Conservation (phyloP, 331 rosid species). For the Malus hybrid region DNA sequence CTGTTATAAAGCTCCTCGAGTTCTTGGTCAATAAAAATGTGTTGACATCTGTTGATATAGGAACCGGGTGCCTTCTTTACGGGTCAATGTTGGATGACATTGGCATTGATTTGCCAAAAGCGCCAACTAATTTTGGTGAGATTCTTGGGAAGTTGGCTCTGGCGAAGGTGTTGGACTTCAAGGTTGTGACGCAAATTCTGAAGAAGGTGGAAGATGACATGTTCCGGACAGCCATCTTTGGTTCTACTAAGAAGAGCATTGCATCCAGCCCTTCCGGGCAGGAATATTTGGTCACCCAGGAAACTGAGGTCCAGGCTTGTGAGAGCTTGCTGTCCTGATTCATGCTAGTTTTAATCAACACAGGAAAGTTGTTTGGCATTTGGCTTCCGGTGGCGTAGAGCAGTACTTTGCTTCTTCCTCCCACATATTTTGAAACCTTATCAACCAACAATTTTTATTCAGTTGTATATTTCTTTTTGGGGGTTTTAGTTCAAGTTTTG, state of each 20-base stretch:
- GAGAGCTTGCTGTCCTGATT: conserved; percentile 29
- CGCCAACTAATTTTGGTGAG: conserved; percentile 82
- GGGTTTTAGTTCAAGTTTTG: not conserved
- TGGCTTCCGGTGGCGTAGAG: not conserved
- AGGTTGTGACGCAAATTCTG: conserved; percentile 59
- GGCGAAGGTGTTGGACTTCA: conserved; percentile 59
- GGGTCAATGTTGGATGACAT: conserved; percentile 63
- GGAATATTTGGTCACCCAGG: conserved; percentile 55
- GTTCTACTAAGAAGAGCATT: conserved; percentile 32
- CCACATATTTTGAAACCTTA: not conserved
- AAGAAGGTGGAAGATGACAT: conserved; percentile 61
- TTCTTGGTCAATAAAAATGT: conserved; percentile 40
- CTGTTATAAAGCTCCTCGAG: conserved; percentile 56
- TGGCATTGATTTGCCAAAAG: conserved; percentile 80
- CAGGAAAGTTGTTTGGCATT: not conserved
- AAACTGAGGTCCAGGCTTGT: conserved; percentile 71
- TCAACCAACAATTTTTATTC: not conserved
- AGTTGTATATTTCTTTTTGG: conserved; percentile 6
- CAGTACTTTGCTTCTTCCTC: not conserved
- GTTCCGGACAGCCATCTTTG: conserved; percentile 47
- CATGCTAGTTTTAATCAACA: not conserved
- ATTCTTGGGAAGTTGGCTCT: conserved; percentile 57
- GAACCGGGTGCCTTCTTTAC: conserved; percentile 76
- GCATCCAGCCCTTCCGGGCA: conserved; percentile 44
- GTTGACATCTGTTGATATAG: conserved; percentile 53